Percentiles rank a stretch among this genome's conserved stretches.
Evolutionary conservation across 192 early-diverging fungal genomes (phyloP).

Genomic region (Kickxella alabastrina): DNA sequence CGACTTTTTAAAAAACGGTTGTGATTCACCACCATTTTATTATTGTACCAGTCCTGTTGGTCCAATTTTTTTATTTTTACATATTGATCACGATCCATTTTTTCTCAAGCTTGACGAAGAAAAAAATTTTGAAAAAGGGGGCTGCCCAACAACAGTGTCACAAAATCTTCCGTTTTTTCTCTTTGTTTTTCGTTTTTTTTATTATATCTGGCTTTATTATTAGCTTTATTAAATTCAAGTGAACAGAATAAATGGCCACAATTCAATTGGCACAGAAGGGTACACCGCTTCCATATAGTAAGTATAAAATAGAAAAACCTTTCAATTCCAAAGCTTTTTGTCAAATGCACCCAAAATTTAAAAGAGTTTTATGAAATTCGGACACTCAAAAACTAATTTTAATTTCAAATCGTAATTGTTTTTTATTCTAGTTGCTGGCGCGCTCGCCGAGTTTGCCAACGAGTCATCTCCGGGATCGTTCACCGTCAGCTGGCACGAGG

Average conservation of each 20-base stretch:
- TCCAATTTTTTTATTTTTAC: neutral
- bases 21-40: no score
- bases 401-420: no score
- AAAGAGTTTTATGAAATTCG: no score
- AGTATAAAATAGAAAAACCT: conserved; percentile 6
- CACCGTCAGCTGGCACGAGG: conserved; percentile 54
- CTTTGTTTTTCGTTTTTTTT: no score
- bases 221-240: neutral
- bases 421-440: conserved; percentile 42
- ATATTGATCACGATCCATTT: no score
- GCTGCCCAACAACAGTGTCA: no score
- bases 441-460: conserved; percentile 54
- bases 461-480: conserved; percentile 11
- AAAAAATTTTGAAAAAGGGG: neutral
- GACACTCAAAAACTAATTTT: no score
- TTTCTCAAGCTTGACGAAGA: no score
- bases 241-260: conserved; percentile 50
- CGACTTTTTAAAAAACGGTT: no score
- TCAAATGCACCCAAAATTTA: no score
- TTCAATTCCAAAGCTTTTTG: neutral
- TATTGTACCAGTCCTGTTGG: neutral
- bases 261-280: conserved; percentile 62
- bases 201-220: neutral
- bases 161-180: neutral
- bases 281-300: conserved; percentile 52